These are phyloP conservation scores for Arthroderma uncinatum DNA, from an alignment of 2,329 filamentous ascomycete species.

Conservation along the genomic window DNA sequence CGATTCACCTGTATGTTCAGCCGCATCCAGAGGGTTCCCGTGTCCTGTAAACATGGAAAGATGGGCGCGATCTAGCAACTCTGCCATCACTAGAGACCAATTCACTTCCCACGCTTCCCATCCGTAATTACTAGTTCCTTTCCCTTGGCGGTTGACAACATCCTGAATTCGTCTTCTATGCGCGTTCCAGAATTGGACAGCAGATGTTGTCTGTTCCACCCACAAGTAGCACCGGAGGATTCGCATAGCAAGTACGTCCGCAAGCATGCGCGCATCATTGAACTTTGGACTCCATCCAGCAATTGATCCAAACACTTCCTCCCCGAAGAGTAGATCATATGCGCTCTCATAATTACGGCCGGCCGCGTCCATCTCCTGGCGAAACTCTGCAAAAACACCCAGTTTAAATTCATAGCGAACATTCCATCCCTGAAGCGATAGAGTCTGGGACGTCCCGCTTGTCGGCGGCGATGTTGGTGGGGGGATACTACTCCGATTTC, in stretches of 20 bases:
- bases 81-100: conserved; percentile 52
- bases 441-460: conserved; percentile 68
- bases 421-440: conserved; percentile 83
- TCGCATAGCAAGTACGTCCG: conserved; percentile 70
- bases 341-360: conserved; percentile 76
- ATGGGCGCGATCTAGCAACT: conserved; percentile 45
- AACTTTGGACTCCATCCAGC: conserved; percentile 83
- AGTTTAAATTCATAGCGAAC: conserved; percentile 92
- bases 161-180: conserved; percentile 65
- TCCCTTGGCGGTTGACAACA: conserved; percentile 70
- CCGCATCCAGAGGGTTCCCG: conserved; percentile 15
- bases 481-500: conserved; percentile 64
- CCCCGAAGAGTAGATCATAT: conserved; percentile 69
- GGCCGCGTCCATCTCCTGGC: conserved; percentile 83
- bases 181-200: conserved; percentile 66
- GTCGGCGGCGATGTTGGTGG: conserved; percentile 74
- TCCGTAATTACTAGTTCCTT: conserved; percentile 78
- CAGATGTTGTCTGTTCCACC: conserved; percentile 65
- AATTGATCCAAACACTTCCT: conserved; percentile 77
- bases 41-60: conserved; percentile 35
- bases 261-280: conserved; percentile 81
- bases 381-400: conserved; percentile 80
- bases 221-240: conserved; percentile 73
- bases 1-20: conserved; percentile 11
- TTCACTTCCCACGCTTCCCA: conserved; percentile 90